Evolutionary conservation across 73 alveolate species (phyloP).

Genomic region (Tetrahymena borealis): DNA sequence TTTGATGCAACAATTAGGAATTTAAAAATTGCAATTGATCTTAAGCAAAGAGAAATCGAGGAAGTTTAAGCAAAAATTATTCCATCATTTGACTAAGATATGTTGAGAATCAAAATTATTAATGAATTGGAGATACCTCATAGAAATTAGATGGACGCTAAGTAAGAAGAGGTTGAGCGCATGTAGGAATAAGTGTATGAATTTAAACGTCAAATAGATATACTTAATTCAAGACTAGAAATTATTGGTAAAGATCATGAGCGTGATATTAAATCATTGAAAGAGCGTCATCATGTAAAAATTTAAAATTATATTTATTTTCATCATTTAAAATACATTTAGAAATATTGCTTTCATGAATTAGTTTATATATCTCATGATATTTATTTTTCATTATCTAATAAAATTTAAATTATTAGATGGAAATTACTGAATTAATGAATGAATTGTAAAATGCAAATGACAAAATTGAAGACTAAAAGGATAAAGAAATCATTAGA

Average conservation of each 20-base stretch:
- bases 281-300: slow-evolving; percentile 22
- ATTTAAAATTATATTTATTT: no score
- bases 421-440: slow-evolving; percentile 10
- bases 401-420: neutral
- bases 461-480: slow-evolving; percentile 18
- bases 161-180: slow-evolving; percentile 20
- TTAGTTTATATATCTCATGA: no score
- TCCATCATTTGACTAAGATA: slow-evolving; percentile 37
- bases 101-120: slow-evolving; percentile 33
- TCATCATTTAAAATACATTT: no score
- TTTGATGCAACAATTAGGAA: slow-evolving; percentile 35
- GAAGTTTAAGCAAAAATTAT: slow-evolving; percentile 20
- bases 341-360: no score
- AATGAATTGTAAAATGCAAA: neutral
- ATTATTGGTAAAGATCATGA: neutral
- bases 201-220: slow-evolving; percentile 14
- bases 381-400: no score
- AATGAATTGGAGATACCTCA: slow-evolving; percentile 44
- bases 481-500: slow-evolving; percentile 24
- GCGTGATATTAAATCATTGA: neutral
- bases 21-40: slow-evolving; percentile 19
- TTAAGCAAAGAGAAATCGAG: slow-evolving; percentile 33
- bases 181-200: slow-evolving; percentile 18
- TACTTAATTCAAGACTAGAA: slow-evolving; percentile 12
- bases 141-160: slow-evolving; percentile 17